These are phyloP conservation scores for Ophiostoma sp. DNA, from an alignment of 2,329 filamentous ascomycete species.

Conservation along the genomic window DNA sequence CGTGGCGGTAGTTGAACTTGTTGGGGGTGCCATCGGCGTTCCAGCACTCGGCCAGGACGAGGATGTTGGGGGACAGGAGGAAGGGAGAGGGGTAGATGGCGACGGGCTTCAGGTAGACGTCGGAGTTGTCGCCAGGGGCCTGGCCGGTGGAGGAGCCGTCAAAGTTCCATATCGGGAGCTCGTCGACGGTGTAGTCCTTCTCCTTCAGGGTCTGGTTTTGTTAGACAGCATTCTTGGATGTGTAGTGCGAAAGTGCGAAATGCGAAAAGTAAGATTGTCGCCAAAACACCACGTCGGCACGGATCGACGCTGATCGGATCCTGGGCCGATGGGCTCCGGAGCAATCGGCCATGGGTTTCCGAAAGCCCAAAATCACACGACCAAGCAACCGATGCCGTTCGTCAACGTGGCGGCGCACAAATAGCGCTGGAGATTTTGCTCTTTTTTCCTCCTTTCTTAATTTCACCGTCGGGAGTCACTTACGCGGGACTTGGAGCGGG, in stretches of 20 bases:
- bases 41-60: constrained; percentile 93
- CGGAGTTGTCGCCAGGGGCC: constrained; percentile 72
- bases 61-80: constrained; percentile 66
- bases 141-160: constrained; percentile 72
- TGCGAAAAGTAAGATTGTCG: no score
- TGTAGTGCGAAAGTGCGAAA: no score
- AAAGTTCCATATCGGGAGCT: constrained; percentile 73
- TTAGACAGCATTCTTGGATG: not conserved
- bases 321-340: not conserved
- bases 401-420: not conserved
- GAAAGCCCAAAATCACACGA: not conserved
- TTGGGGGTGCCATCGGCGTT: constrained; percentile 91
- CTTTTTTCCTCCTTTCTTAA: not conserved
- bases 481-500: constrained; percentile 95
- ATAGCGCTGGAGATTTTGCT: not conserved
- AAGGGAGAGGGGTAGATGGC: constrained; percentile 80
- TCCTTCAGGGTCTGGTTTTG: constrained; percentile 28
- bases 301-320: not conserved
- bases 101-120: constrained; percentile 47
- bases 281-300: not conserved
- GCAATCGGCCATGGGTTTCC: not conserved
- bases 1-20: constrained; percentile 97
- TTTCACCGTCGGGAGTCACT: constrained; percentile 39
- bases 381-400: no score
- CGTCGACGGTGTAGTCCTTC: constrained; percentile 37